Conservation (phyloP, 2,329 filamentous ascomycete species). For the Pyrenophora teres region DNA sequence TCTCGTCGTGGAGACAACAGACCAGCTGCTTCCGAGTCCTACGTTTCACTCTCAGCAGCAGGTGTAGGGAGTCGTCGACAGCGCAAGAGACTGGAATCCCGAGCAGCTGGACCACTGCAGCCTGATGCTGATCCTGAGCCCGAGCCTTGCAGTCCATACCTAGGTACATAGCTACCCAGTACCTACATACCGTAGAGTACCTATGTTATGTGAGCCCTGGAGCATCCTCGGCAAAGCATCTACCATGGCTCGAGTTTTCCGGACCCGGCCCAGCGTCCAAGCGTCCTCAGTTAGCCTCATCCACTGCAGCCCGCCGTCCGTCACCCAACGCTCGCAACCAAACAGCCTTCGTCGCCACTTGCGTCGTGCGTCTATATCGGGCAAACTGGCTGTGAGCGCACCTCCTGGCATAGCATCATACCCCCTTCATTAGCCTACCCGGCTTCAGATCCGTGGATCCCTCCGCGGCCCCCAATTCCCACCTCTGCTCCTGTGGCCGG, state of each 20-base stretch:
- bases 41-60: slow-evolving; percentile 15
- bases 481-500: slow-evolving; percentile 32
- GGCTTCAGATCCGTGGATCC: slow-evolving; percentile 25
- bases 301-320: slow-evolving; percentile 9
- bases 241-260: slow-evolving; percentile 2
- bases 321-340: slow-evolving; percentile 15
- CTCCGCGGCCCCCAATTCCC: slow-evolving; percentile 36
- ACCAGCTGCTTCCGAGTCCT: slow-evolving; percentile 19
- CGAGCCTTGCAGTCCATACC: background rate
- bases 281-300: slow-evolving; percentile 10
- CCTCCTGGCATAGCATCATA: slow-evolving; percentile 23
- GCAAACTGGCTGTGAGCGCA: slow-evolving; percentile 14
- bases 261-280: background rate
- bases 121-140: slow-evolving; percentile 1
- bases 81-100: background rate
- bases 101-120: background rate
- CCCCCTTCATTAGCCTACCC: slow-evolving; percentile 27
- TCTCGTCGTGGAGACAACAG: too few relatives aligned
- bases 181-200: too few relatives aligned
- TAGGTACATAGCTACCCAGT: too few relatives aligned
- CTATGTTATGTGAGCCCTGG: background rate
- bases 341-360: slow-evolving; percentile 4
- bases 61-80: background rate
- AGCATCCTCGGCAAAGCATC: slow-evolving; percentile 12
- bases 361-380: slow-evolving; percentile 11